Evolutionary conservation across 2,329 filamentous ascomycete genomes (phyloP), one percentile per base, ranked within the genome.

Genomic region (Fusarium sp.): DNA sequence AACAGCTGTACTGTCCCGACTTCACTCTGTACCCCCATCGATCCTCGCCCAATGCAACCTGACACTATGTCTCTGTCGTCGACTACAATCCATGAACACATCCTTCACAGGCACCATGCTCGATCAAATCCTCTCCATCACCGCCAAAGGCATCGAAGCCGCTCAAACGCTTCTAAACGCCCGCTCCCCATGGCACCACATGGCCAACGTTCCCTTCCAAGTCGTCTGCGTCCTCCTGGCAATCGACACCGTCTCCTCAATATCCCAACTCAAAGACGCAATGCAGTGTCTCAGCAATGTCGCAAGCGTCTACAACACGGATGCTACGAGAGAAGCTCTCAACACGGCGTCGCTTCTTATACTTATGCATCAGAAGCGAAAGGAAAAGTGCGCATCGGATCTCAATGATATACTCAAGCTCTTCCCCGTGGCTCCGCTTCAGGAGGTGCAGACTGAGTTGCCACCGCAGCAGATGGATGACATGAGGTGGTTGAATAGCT

Each of bases 151-250:
- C 0, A 83, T 90, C 11, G 80, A 82, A 24, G 86, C 87, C 0
- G 87, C 88, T 0, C 82, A 84, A 7, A 79, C 78, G 7, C 85
- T 90, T 76, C 80, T 87, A 1, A 81, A 83, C 3, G 78, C 80
- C 11, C 81, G 82, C 14, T 82, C 83, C 4, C 88, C 89, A 0
- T 91, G 89, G 89, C 89, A 90, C 73, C 89, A 91, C 66, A 85
- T 89, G 54, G 88, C 87, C 31, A 90, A 91, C 58, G 87, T 90
- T 0, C 89, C 89, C 0, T 91, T 91, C 69, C 89, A 90, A 62
- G 85, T 89, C 0, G 83, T 90, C 34, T 90, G 89, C 67, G 83
- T 88, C 0, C 79, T 90, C 6, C 81, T 91, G 2, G 87, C 87
- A 0, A 88, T 90, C 58, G 89, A 91, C 60, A 89, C 83, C 0